A percentile compares a stretch with the other conserved stretches of the same genome.
Conservation (phyloP, 306 rosid genomes). For the Pyrus betulifolia region DNA sequence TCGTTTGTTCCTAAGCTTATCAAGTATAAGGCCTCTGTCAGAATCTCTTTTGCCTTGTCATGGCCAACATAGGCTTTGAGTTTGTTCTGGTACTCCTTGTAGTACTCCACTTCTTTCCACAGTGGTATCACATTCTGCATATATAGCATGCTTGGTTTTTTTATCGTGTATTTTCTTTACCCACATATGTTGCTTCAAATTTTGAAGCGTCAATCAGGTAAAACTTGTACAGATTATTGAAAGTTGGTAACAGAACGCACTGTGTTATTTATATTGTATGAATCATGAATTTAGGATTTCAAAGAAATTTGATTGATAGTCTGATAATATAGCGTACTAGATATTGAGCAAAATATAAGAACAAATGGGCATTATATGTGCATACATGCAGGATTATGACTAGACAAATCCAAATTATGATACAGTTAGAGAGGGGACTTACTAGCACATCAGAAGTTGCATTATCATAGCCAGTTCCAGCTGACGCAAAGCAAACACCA, state of each 20-base stretch:
- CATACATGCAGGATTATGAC: neutral
- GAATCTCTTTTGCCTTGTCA: conserved; percentile 28
- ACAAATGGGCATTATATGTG: neutral
- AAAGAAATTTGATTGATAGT: neutral
- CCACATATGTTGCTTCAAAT: no score
- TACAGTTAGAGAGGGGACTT: conserved; percentile 3
- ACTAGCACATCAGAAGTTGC: conserved; percentile 43
- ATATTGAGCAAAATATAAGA: neutral
- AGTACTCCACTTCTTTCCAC: conserved; percentile 69
- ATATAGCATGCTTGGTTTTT: neutral
- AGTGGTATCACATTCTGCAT: conserved; percentile 71
- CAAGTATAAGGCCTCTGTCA: conserved; percentile 42
- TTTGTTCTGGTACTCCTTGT: conserved; percentile 51
- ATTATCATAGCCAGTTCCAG: conserved; percentile 51
- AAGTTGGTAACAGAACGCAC: no score
- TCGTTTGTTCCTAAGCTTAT: conserved; percentile 72
- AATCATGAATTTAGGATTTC: neutral
- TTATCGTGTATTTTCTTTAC: no score
- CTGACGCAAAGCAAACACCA: conserved; percentile 54
- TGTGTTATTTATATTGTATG: neutral
- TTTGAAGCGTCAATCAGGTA: no score
- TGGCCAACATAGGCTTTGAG: conserved; percentile 42
- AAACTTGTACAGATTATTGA: no score
- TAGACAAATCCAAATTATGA: neutral
- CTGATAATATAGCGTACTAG: neutral